A percentile compares a stretch with the other conserved stretches of the same genome.
Conservation (phyloP, 1,284 basidiomycete genomes). For the Kwoniella shivajii region DNA sequence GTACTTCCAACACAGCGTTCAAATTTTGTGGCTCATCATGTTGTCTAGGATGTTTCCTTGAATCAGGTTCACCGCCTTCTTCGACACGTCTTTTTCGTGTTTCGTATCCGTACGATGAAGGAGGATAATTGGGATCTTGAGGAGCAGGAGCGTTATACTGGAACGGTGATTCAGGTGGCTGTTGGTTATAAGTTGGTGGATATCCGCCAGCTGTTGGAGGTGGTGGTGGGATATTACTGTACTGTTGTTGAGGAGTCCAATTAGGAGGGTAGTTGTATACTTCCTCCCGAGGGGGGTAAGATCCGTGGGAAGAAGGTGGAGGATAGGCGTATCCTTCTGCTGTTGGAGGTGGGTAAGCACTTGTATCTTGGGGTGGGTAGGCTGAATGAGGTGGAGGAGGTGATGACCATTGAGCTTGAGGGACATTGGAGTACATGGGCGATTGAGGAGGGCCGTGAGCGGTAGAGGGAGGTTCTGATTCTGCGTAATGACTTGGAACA, state of each 20-base stretch:
- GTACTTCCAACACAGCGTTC: slow-evolving; percentile 14
- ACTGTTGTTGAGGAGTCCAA: slow-evolving; percentile 17
- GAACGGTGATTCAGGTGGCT: slow-evolving; percentile 47
- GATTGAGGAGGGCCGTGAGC: slow-evolving; percentile 49
- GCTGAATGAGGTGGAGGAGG: slow-evolving; percentile 35
- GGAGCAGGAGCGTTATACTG: slow-evolving; percentile 45
- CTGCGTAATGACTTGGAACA: slow-evolving; percentile 45
- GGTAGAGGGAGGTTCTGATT: slow-evolving; percentile 48
- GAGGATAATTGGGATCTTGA: slow-evolving; percentile 13
- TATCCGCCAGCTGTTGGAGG: slow-evolving; percentile 7
- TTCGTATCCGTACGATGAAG: slow-evolving; percentile 30
- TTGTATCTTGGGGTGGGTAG: slow-evolving; percentile 32
- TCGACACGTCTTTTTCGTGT: slow-evolving; percentile 42
- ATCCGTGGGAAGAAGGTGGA: slow-evolving; percentile 22
- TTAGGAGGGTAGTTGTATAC: slow-evolving; percentile 23
- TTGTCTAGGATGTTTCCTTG: slow-evolving; percentile 23
- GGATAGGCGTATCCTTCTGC: slow-evolving; percentile 33
- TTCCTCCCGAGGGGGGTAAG: slow-evolving; percentile 25
- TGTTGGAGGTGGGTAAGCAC: slow-evolving; percentile 32
- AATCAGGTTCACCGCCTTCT: slow-evolving; percentile 14
- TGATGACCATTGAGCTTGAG: slow-evolving; percentile 40
- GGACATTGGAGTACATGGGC: slow-evolving; percentile 42
- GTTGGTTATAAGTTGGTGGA: slow-evolving; percentile 14
- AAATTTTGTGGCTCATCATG: slow-evolving; percentile 17
- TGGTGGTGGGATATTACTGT: slow-evolving; percentile 16